Base-by-base conservation (phyloP, 2,329 filamentous ascomycete genomes). In the Monilinia laxa region DNA sequence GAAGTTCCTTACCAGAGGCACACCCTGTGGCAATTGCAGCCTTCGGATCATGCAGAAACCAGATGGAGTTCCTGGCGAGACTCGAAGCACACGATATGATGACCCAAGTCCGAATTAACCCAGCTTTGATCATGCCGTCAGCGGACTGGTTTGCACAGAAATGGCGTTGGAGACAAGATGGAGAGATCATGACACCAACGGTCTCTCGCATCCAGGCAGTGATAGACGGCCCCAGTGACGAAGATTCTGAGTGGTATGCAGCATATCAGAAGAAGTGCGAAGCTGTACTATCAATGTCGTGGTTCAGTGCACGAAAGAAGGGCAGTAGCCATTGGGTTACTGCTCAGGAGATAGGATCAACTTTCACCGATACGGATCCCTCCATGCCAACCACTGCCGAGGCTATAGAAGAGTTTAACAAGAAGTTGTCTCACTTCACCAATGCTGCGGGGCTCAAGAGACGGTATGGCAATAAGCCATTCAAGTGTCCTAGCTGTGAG, bases 91-190 rank as follows among this genome's bases (percentile, higher is more conserved):
- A 58, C 40, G 55, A 58, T 28, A 58, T 45, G 38, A 40, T 14
- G 2, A 58, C 10, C 1, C 40, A 45, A 25, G 4, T n/a, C 6
- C 56, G 25, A 23, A 58, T 58, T n/a, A 58, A 58, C 28, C 40
- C 25, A 31, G 40, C 18, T n/a, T 31, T 47, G 10, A 58, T 45
- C 11, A 31, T 58, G 11, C 40, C 56, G 11, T 7, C 56, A 20
- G 56, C 56, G 20, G 56, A 47, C 16, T 58, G 23, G 11, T 47
- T 58, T 58, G 56, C 42, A n/a, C 40, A 58, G 18, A 42, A 45
- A 28, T 58, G 56, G 56, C 42, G 56, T 7, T 58, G 56, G 56
- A 42, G 42, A 40, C 40, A 47, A 20, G 28, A 47, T n/a, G 56
- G 40, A 4, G 18, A 31, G 10, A 45, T 42, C 18, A 58, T 58